These are phyloP conservation scores for Linderina pennispora DNA, from an alignment of 192 early-diverging fungal species.

Conservation along the genomic window DNA sequence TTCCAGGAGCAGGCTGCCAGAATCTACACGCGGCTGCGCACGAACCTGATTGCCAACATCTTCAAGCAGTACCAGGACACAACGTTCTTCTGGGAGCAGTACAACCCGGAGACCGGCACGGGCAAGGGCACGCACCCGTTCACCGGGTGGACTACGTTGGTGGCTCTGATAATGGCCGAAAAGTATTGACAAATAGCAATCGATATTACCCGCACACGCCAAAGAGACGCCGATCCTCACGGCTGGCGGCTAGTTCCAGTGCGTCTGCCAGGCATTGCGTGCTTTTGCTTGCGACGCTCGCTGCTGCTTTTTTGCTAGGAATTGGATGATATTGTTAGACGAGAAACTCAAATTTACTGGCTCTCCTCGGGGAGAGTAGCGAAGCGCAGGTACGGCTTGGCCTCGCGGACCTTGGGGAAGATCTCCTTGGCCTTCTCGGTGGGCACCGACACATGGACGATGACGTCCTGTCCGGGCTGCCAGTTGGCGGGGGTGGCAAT, in stretches of 20 bases:
- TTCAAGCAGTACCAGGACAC: conserved; percentile 67
- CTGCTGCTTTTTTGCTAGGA: too few relatives aligned
- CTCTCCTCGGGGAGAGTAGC: conserved; percentile 31
- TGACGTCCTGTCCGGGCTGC: conserved; percentile 81
- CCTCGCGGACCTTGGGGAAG: conserved; percentile 76
- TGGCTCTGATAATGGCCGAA: conserved; percentile 82
- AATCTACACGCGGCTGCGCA: conserved; percentile 70
- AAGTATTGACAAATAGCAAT: too few relatives aligned
- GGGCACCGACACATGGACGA: conserved; percentile 79
- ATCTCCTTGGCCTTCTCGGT: conserved; percentile 77
- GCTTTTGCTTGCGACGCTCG: too few relatives aligned
- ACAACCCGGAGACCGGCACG: conserved; percentile 63
- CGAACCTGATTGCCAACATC: conserved; percentile 71
- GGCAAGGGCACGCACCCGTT: conserved; percentile 88
- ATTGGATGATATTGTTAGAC: too few relatives aligned
- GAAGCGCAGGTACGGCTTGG: conserved; percentile 83
- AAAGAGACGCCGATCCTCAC: too few relatives aligned
- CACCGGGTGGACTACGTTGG: conserved; percentile 88
- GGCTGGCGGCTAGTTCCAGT: too few relatives aligned
- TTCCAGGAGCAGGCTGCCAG: conserved; percentile 58
- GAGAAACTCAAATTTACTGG: too few relatives aligned
- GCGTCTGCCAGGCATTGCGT: too few relatives aligned
- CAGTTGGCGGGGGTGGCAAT: conserved; percentile 96
- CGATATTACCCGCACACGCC: too few relatives aligned
- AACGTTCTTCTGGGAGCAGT: conserved; percentile 92